phyloP scores from a whole-genome alignment of 2,329 filamentous ascomycete species.

The Fusarium tuaranense region DNA sequence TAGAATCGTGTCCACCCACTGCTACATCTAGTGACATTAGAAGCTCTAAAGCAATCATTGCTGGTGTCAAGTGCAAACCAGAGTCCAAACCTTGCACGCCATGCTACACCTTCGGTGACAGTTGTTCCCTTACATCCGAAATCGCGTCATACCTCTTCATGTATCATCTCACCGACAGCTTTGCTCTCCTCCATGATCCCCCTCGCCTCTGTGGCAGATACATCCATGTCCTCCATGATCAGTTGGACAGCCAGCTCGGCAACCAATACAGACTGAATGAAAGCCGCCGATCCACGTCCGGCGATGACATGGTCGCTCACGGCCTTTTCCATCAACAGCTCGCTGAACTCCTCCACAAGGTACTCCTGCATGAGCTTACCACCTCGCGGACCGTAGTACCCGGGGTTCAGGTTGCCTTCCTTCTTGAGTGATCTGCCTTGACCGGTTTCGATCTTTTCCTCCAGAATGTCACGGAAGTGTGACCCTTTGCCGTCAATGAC shows the following conservation, averaged over 20 bases:
- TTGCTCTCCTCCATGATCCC: conserved; percentile 75
- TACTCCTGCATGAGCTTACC: conserved; percentile 78
- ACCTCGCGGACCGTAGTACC: conserved; percentile 86
- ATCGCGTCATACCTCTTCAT: conserved; percentile 63
- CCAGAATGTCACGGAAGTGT: conserved; percentile 70
- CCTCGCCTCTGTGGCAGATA: conserved; percentile 57
- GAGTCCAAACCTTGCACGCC: conserved; percentile 11
- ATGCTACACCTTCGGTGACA: background rate
- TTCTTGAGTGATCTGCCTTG: conserved; percentile 69
- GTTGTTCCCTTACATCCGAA: background rate
- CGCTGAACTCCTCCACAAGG: conserved; percentile 70
- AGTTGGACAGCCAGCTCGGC: conserved; percentile 73
- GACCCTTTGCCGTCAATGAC: conserved; percentile 72
- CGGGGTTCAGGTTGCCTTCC: conserved; percentile 72
- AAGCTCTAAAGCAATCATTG: background rate
- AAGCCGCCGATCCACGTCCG: conserved; percentile 73
- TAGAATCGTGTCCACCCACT: background rate
- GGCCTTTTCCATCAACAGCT: conserved; percentile 70
- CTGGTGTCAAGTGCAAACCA: background rate
- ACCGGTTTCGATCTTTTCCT: conserved; percentile 66
- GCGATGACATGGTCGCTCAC: conserved; percentile 74
- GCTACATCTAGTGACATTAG: background rate
- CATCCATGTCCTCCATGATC: conserved; percentile 67
- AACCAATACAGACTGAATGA: conserved; percentile 81
- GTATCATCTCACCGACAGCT: conserved; percentile 73